Evolutionary conservation across 345 rosid genomes (phyloP).

Genomic region (thale cress (Arabidopsis thaliana)): DNA sequence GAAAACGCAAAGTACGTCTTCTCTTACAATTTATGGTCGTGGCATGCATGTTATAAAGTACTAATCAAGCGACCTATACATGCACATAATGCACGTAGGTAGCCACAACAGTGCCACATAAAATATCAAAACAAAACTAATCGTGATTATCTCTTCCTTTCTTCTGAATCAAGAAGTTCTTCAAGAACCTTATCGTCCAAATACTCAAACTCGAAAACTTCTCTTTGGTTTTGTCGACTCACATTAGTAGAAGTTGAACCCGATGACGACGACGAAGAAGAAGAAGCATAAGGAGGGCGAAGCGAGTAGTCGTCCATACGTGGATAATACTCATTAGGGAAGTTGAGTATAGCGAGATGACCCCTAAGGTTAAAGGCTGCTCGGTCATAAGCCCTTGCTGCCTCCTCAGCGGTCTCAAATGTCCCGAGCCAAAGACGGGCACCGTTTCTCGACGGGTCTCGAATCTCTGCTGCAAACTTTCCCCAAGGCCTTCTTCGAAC

Average conservation of each 20-base stretch:
- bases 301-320: slow-evolving; percentile 41
- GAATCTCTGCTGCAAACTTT: slow-evolving; percentile 86
- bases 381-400: slow-evolving; percentile 82
- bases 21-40: slow-evolving; percentile 25
- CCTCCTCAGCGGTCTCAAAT: slow-evolving; percentile 73
- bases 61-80: slow-evolving; percentile 32
- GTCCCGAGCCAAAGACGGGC: slow-evolving; percentile 90
- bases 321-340: slow-evolving; percentile 64
- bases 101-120: slow-evolving; percentile 24
- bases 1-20: slow-evolving; percentile 25
- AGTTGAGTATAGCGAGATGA: slow-evolving; percentile 69
- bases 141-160: slow-evolving; percentile 52
- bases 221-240: slow-evolving; percentile 45
- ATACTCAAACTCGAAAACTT: slow-evolving; percentile 80
- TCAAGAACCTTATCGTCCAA: slow-evolving; percentile 79
- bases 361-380: slow-evolving; percentile 81
- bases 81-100: slow-evolving; percentile 40
- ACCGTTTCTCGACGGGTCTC: slow-evolving; percentile 71
- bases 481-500: slow-evolving; percentile 87
- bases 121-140: slow-evolving; percentile 19
- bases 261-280: slow-evolving; percentile 32
- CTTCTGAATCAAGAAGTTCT: slow-evolving; percentile 79
- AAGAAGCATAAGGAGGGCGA: slow-evolving; percentile 40
- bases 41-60: slow-evolving; percentile 23
- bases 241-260: slow-evolving; percentile 37